Percentiles rank a stretch among this genome's conserved stretches.
Evolutionary conservation across 2,329 filamentous ascomycete genomes (phyloP).

Genomic region (Beauveria brongniartii): DNA sequence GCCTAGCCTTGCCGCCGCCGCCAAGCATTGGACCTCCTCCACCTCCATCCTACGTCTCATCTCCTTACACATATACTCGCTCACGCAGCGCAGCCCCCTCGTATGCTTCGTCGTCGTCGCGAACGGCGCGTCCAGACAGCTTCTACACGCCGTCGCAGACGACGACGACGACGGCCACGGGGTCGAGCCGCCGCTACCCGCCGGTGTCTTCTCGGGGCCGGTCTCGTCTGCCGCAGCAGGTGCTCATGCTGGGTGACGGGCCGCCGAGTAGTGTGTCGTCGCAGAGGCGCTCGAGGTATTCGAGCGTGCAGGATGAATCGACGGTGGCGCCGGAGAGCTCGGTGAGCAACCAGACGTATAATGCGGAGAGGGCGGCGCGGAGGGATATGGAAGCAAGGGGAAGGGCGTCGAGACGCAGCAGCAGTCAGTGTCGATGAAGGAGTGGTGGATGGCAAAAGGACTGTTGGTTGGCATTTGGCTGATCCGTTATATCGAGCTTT

Average conservation of each 20-base stretch:
- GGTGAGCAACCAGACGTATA: background rate
- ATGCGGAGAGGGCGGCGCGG: background rate
- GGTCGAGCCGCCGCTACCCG: background rate
- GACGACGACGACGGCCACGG: background rate
- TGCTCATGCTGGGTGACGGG: background rate
- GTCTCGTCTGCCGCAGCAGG: background rate
- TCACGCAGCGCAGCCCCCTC: background rate
- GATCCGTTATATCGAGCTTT: too few relatives aligned
- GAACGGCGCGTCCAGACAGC: background rate
- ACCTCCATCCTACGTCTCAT: background rate
- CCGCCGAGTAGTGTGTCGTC: background rate
- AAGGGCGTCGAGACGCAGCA: background rate
- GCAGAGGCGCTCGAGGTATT: background rate
- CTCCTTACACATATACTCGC: background rate
- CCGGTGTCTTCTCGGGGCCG: background rate
- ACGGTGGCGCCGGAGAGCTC: background rate
- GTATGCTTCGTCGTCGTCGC: background rate
- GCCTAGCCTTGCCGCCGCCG: too few relatives aligned
- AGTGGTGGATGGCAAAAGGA: too few relatives aligned
- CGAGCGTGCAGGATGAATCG: background rate
- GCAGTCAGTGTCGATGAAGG: background rate
- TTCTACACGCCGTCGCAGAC: background rate
- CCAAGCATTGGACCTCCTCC: too few relatives aligned
- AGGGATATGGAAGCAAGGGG: background rate
- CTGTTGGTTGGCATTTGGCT: too few relatives aligned